Percentiles rank a stretch among this genome's conserved stretches.
These are phyloP conservation scores for Crithidia fasciculata DNA, from an alignment of 208 protist genomes.

Conservation along the genomic window DNA sequence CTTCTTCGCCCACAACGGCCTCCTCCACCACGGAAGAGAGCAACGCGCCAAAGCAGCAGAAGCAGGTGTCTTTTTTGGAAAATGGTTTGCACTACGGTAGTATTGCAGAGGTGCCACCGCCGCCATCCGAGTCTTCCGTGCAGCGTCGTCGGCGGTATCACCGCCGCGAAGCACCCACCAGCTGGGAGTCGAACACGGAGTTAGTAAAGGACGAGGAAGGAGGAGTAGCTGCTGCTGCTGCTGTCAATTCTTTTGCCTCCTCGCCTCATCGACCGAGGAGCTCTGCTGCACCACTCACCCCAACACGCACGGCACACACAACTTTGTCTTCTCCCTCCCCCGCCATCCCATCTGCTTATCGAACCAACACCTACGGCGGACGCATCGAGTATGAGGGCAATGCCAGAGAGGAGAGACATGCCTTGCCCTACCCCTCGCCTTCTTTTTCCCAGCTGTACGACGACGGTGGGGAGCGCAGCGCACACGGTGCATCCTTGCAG, in stretches of 20 bases:
- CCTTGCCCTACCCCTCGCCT: not conserved
- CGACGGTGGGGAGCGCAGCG: not conserved
- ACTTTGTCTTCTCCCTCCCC: slow-evolving; percentile 14
- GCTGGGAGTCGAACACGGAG: no score
- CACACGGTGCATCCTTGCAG: no score
- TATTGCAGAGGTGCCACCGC: not conserved
- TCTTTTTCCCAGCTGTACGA: slow-evolving; percentile 1
- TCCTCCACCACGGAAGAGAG: not conserved
- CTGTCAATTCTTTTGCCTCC: not conserved
- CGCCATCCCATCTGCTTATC: not conserved
- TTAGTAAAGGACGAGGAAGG: not conserved
- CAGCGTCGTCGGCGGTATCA: slow-evolving; percentile 16
- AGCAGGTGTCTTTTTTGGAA: not conserved
- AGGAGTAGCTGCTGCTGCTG: not conserved
- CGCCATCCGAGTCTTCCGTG: not conserved
- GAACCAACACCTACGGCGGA: not conserved
- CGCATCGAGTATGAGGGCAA: no score
- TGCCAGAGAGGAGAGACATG: no score
- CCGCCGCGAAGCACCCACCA: no score
- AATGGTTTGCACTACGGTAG: no score
- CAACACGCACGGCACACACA: slow-evolving; percentile 8
- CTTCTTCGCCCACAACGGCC: not conserved
- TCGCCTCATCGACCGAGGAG: not conserved
- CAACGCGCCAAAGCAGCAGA: not conserved
- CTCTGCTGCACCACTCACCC: slow-evolving; percentile 4